Percentiles rank a stretch among this genome's conserved stretches.
These are phyloP conservation scores for Aspergillus pseudonomiae DNA, from an alignment of 2,329 filamentous ascomycete species.

Conservation along the genomic window DNA sequence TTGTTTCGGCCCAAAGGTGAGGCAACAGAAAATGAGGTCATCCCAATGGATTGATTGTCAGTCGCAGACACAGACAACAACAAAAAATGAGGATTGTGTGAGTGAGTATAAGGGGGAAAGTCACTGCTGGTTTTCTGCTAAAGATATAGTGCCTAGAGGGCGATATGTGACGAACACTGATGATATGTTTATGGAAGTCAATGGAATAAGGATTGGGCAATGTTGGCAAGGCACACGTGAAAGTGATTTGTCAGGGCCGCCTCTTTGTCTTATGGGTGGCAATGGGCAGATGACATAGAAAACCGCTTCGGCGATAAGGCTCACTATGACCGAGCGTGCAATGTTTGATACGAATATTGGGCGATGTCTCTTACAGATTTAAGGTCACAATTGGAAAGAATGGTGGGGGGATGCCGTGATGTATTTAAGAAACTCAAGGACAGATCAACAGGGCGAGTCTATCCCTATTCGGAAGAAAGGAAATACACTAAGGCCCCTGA, in stretches of 20 bases:
- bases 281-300: constrained; percentile 22
- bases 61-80: neutral
- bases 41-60: constrained; percentile 18
- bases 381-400: neutral
- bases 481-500: constrained; percentile 5
- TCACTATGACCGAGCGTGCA: constrained; percentile 14
- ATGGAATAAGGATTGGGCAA: constrained; percentile 22
- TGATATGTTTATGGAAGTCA: constrained; percentile 26
- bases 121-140: neutral
- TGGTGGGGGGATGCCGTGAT: neutral
- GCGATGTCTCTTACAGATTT: neutral
- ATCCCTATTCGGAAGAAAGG: neutral
- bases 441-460: neutral
- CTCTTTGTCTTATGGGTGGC: constrained; percentile 28
- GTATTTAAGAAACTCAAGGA: neutral
- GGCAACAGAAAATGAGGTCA: constrained; percentile 31
- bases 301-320: constrained; percentile 25
- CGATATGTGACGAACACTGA: constrained; percentile 9
- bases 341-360: neutral
- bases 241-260: constrained; percentile 30
- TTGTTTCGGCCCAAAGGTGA: constrained; percentile 26
- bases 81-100: neutral
- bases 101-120: neutral
- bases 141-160: constrained; percentile 3
- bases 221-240: constrained; percentile 27